phyloP scores from a whole-genome alignment of 306 rosid species.

The Mucuna pruriens region DNA sequence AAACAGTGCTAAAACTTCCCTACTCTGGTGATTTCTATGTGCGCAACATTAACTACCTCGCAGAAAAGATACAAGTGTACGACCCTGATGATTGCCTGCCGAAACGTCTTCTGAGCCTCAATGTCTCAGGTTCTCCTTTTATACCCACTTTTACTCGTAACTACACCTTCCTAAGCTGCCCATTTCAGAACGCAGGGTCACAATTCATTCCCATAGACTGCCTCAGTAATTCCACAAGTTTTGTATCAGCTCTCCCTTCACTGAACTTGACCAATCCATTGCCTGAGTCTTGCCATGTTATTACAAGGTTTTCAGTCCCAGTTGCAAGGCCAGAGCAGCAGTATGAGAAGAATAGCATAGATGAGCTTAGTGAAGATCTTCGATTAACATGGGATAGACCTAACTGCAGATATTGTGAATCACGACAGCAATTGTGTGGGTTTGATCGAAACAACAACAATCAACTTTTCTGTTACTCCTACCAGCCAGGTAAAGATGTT shows the following conservation, averaged over 20 bases:
- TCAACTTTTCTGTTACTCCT: conserved; percentile 48
- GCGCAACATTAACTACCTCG: conserved; percentile 53
- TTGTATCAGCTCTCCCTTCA: conserved; percentile 63
- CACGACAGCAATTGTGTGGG: conserved; percentile 55
- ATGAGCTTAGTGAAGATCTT: conserved; percentile 51
- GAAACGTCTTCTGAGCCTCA: conserved; percentile 54
- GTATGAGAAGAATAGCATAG: conserved; percentile 30
- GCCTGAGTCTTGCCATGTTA: conserved; percentile 50
- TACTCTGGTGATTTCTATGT: conserved; percentile 60
- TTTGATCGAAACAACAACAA: conserved; percentile 47
- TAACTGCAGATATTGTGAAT: conserved; percentile 63
- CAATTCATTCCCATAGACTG: conserved; percentile 56
- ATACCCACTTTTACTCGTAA: conserved; percentile 39
- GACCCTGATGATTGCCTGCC: conserved; percentile 72
- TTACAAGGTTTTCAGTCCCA: conserved; percentile 46
- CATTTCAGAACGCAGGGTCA: conserved; percentile 44
- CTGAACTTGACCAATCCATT: conserved; percentile 32
- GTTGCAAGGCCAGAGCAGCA: conserved; percentile 35
- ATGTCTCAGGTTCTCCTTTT: conserved; percentile 67
- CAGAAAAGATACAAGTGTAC: conserved; percentile 61
- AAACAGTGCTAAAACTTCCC: conserved; percentile 57
- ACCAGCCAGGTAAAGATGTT: conserved; percentile 52
- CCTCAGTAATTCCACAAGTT: conserved; percentile 67
- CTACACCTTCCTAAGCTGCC: conserved; percentile 70
- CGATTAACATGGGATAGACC: conserved; percentile 65